Evolutionary conservation across 192 early-diverging fungal genomes (phyloP), one percentile per base, ranked within the genome.

Genomic region (Backusella tarrabulga): DNA sequence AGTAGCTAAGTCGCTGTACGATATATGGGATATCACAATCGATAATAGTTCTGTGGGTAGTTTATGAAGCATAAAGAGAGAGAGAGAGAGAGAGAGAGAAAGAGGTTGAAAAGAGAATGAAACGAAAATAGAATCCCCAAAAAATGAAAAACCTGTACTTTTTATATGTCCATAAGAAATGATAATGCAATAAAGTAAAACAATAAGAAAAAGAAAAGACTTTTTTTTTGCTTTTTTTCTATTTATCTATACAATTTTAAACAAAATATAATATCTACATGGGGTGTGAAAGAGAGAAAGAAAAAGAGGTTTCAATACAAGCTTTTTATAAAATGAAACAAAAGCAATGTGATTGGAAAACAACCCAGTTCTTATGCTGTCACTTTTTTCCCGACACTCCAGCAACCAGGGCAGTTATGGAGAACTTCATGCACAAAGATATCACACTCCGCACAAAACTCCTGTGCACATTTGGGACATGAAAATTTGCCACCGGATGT

Each of bases 391-490:
- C 70, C 70, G 9, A 71, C 56, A 46, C 81, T 78, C 78, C 86
- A 80, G 36, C 93, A 95, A 32, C 91, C 91, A 0, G 93, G 92
- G 82, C 97, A 98, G 77, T 95, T 96, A 75, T 96, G 95, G 36
- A 98, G 84, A 19, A 93, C 92, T 77, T 98, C 96, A 78, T 98
- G 97, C 29, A 96, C 87, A 85, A 93, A 98, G 2, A 95, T 72
- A 83, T 98, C 97, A 82, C 97, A 98, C 36, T 98, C 97, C 34
- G 92, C 78, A 77, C 97, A 98, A 79, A 94, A 97, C 38, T 87
- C 84, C 34, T 95, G 80, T 35, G 85, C 80, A 80, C 97, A 98
- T 23, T 88, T 84, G 17, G 88, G 88, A 82, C 97, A 98, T 40
- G 89, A 84, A 78, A 90, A 95, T 21, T 91, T 83, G 0, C 35